Evolutionary conservation across 140 eudicot genomes (phyloP).

Genomic region (Stevia rebaudiana): DNA sequence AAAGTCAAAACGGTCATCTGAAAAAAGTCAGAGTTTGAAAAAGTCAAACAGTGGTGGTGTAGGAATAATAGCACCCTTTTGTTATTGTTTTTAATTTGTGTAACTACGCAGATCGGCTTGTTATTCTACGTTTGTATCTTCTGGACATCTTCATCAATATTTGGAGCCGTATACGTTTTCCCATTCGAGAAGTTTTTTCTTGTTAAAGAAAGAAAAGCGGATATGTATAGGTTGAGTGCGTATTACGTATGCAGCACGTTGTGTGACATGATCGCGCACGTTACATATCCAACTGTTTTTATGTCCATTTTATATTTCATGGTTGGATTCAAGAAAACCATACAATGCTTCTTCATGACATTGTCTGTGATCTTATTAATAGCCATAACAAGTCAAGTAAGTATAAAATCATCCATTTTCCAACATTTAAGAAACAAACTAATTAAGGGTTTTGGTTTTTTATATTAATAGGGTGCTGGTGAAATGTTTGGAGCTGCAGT

Average conservation of each 20-base stretch:
- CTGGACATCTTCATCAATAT: conserved; percentile 95
- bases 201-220: conserved; percentile 93
- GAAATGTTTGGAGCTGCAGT: conserved; percentile 95
- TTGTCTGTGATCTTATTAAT: conserved; percentile 52
- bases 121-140: conserved; percentile 89
- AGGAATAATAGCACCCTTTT: background rate
- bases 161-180: conserved; percentile 93
- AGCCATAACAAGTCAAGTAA: conserved; percentile 88
- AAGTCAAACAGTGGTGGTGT: too few relatives aligned
- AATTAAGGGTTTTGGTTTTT: background rate
- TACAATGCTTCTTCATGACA: conserved; percentile 66
- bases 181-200: conserved; percentile 78
- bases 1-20: too few relatives aligned
- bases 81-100: background rate
- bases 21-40: too few relatives aligned
- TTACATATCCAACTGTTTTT: conserved; percentile 71
- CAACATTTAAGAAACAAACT: background rate
- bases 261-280: conserved; percentile 92
- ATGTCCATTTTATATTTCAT: conserved; percentile 88
- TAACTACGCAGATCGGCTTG: conserved; percentile 70
- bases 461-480: conserved; percentile 73
- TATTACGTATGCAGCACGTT: conserved; percentile 89
- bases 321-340: conserved; percentile 76
- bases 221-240: conserved; percentile 93
- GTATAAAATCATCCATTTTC: conserved; percentile 10